Evolutionary conservation across 441 rosid genomes (phyloP).

Genomic region (Eutrema salsugineum): DNA sequence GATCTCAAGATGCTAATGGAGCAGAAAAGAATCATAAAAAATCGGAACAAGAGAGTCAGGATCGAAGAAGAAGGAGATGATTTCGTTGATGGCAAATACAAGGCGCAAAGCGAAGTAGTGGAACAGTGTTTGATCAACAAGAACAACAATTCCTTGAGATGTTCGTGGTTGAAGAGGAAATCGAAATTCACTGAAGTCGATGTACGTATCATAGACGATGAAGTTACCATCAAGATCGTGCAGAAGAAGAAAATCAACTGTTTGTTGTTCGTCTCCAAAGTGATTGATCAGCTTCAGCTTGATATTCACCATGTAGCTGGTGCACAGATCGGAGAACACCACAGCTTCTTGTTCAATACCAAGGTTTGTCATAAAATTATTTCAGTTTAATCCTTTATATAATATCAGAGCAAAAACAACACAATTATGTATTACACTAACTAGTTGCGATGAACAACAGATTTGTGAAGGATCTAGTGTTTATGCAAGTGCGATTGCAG

Average conservation of each 20-base stretch:
- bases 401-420: neutral
- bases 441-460: slow-evolving; percentile 29
- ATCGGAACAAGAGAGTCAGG: slow-evolving; percentile 44
- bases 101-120: slow-evolving; percentile 31
- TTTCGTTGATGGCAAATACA: slow-evolving; percentile 34
- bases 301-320: slow-evolving; percentile 84
- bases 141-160: slow-evolving; percentile 39
- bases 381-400: neutral
- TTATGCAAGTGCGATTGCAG: slow-evolving; percentile 72
- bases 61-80: slow-evolving; percentile 39
- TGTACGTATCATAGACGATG: slow-evolving; percentile 71
- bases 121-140: slow-evolving; percentile 40
- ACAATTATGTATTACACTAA: neutral
- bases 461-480: slow-evolving; percentile 64
- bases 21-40: slow-evolving; percentile 52
- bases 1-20: slow-evolving; percentile 61
- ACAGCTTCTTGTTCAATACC: slow-evolving; percentile 72
- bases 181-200: slow-evolving; percentile 72
- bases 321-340: slow-evolving; percentile 72
- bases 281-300: slow-evolving; percentile 67
- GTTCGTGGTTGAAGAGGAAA: slow-evolving; percentile 80
- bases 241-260: slow-evolving; percentile 74
- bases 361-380: slow-evolving; percentile 24
- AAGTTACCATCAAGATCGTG: slow-evolving; percentile 72
- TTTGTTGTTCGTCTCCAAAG: slow-evolving; percentile 61